A percentile compares a stretch with the other conserved stretches of the same genome.
Conservation (phyloP, 495 filamentous ascomycete species). For the Hypoxylon crocopeplum region DNA sequence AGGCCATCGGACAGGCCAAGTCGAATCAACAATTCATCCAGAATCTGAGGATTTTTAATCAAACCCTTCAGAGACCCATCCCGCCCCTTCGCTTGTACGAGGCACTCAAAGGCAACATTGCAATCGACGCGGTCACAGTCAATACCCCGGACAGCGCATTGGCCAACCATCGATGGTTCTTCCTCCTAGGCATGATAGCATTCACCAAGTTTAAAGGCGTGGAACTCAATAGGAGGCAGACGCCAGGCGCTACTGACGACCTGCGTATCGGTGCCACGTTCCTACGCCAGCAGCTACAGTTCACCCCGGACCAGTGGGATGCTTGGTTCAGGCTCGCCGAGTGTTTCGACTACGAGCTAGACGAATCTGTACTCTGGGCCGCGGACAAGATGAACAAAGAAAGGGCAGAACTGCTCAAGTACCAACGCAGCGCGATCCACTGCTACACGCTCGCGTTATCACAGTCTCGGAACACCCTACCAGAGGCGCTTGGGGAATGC, state of each 20-base stretch:
- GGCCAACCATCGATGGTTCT: conserved; percentile 90
- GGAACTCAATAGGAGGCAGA: conserved; percentile 74
- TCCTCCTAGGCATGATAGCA: conserved; percentile 84
- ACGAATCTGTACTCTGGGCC: conserved; percentile 93
- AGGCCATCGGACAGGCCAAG: conserved; percentile 64
- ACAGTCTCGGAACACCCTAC: conserved; percentile 65
- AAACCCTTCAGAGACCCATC: conserved; percentile 79
- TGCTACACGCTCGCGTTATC: conserved; percentile 92
- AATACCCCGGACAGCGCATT: conserved; percentile 60
- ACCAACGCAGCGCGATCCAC: conserved; percentile 86
- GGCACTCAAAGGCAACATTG: conserved; percentile 75
- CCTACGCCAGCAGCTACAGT: conserved; percentile 85
- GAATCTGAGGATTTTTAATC: conserved; percentile 76
- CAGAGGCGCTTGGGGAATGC: conserved; percentile 67
- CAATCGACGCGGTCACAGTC: conserved; percentile 61
- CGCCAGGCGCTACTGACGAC: conserved; percentile 80
- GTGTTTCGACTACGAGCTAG: conserved; percentile 87
- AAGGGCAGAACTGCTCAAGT: conserved; percentile 70
- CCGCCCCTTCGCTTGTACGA: conserved; percentile 82
- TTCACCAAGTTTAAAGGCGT: conserved; percentile 84
- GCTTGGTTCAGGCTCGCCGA: conserved; percentile 95
- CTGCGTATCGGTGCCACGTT: conserved; percentile 82
- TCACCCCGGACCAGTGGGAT: conserved; percentile 87
- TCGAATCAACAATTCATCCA: conserved; percentile 70
- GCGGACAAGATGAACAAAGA: conserved; percentile 95